A percentile compares a stretch with the other conserved stretches of the same genome.
These are phyloP conservation scores for Hortaea werneckii DNA, from an alignment of 2,329 filamentous ascomycete genomes.

Conservation along the genomic window DNA sequence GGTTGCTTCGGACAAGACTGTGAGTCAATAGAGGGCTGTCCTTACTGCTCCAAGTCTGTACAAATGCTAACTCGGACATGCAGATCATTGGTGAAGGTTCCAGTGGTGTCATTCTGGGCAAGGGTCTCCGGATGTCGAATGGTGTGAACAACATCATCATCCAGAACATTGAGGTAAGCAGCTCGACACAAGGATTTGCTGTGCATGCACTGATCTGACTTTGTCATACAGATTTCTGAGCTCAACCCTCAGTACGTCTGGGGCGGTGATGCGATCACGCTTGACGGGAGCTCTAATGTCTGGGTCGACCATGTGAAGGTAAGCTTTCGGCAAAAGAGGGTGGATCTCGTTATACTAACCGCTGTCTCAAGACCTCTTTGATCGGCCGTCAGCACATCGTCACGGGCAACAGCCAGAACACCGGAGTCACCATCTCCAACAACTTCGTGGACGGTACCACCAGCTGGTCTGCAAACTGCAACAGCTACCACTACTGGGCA, in stretches of 20 bases:
- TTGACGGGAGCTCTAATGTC: conserved; percentile 25
- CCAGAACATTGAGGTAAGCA: conserved; percentile 26
- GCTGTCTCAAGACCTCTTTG: conserved; percentile 36
- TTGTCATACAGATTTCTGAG: conserved; percentile 17
- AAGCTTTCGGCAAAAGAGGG: conserved; percentile 29
- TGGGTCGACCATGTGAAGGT: conserved; percentile 29
- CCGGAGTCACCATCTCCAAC: conserved; percentile 52
- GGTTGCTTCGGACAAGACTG: no score
- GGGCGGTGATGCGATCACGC: conserved; percentile 30
- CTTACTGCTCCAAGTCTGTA: conserved; percentile 19
- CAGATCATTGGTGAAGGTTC: conserved; percentile 31
- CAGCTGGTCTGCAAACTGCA: conserved; percentile 47
- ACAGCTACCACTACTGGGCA: conserved; percentile 51
- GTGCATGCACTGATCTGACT: no score
- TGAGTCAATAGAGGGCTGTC: no score
- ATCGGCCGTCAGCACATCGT: conserved; percentile 54
- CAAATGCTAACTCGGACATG: conserved; percentile 32
- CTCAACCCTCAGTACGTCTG: conserved; percentile 31
- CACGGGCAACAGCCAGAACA: conserved; percentile 43
- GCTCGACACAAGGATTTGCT: no score
- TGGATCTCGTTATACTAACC: conserved; percentile 30
- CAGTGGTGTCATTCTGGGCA: conserved; percentile 32
- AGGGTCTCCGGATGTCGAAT: conserved; percentile 29
- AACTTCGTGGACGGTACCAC: conserved; percentile 47
- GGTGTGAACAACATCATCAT: conserved; percentile 46